Evolutionary conservation across 2,329 filamentous ascomycete species (phyloP), one percentile per base, ranked within the genome.

Genomic region (Sporothrix brasiliensis): DNA sequence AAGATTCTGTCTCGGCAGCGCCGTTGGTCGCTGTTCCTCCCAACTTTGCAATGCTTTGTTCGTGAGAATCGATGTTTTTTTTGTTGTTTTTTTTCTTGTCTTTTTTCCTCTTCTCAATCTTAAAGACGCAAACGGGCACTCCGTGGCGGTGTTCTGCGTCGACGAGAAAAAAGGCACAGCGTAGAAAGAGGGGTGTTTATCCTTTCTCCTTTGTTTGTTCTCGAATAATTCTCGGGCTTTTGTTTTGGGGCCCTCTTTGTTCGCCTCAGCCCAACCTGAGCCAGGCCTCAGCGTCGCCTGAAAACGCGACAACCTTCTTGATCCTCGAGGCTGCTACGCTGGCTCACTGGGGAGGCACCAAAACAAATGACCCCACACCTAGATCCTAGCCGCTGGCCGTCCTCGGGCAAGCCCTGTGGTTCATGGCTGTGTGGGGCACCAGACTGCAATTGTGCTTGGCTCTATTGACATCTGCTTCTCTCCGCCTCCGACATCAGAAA

Each of bases 1-100:
- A 54, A 54, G 34, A n/a, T n/a, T 13, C 63, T 67, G 34, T 68
- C 53, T 66, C 47, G 63, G 63, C 67, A 56, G 66, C 34, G n/a
- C 66, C 50, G 34, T 60, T 68, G 50, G 50, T 58, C 14, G 50
- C 41, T 47, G 24, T 58, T 68, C 49, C 63, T 47, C n/a, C 58
- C 58, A 13, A 65, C 7, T 9, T n/a, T n/a, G 1, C 21, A 2
- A 50, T 0, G 49, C 34, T 58, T 60, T 49, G 3, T 10, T 14
- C 1, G 39, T 11, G 39, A 27, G 21, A 27, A 16, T 30, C 44
- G 24, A 13, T 3, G 2, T 44, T 14, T 44, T 44, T 24, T 10
- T 61, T 61, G 10, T 44, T 5, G 9, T 13, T 44, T 24, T 21
- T n/a, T 44, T 61, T 21, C 13, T 44, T 11, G 14, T 24, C 16